A percentile compares a stretch with the other conserved stretches of the same genome.
phyloP scores from a whole-genome alignment of 179 eudicot species.

The Beta corolliflora region DNA sequence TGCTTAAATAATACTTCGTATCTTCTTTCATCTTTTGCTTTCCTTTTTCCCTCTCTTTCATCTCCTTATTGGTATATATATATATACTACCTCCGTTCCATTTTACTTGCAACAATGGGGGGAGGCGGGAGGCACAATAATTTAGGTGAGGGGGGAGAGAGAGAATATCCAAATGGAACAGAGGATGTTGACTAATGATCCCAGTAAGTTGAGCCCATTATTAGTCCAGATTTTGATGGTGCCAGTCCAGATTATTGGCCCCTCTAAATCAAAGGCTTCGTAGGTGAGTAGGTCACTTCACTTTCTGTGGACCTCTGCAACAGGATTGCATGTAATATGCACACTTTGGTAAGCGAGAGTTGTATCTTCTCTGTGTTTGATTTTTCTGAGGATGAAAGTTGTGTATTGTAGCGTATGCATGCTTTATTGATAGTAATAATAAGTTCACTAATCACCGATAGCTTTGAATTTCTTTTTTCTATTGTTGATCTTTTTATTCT shows the following conservation, averaged over 20 bases:
- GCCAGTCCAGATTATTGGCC: background rate
- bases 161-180: too few species aligned
- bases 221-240: background rate
- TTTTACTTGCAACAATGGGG: too few species aligned
- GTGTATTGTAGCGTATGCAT: background rate
- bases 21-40: slow-evolving; percentile 3
- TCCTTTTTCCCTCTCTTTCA: too few species aligned
- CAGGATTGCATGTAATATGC: too few species aligned
- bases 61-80: too few species aligned
- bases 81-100: too few species aligned
- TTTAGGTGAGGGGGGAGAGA: too few species aligned
- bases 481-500: too few species aligned
- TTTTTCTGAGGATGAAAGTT: background rate
- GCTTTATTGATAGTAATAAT: background rate
- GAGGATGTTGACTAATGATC: background rate
- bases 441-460: background rate
- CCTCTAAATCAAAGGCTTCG: background rate
- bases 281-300: background rate
- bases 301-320: too few species aligned
- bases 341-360: too few species aligned
- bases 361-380: background rate
- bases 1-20: background rate
- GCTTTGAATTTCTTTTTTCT: background rate
- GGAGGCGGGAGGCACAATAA: too few species aligned
- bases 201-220: background rate